These are phyloP conservation scores for Aspergillus nomiae DNA, from an alignment of 2,329 filamentous ascomycete genomes.

Conservation along the genomic window DNA sequence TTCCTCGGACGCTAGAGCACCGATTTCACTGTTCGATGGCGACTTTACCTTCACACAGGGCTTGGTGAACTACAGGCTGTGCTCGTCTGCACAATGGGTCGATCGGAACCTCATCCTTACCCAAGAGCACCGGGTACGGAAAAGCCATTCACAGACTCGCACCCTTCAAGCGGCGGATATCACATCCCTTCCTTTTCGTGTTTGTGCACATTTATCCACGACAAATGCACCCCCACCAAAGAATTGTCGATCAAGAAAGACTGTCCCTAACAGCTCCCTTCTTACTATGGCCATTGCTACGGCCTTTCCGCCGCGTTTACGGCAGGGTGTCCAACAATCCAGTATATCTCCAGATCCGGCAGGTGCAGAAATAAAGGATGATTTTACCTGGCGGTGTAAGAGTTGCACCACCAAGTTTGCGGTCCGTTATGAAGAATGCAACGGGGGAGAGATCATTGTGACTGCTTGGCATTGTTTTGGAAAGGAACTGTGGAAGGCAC, in stretches of 20 bases:
- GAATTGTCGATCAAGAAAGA: neutral
- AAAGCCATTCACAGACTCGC: no score
- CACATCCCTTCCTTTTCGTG: neutral
- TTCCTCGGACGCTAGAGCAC: neutral
- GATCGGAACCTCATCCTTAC: neutral
- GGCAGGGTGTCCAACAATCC: neutral
- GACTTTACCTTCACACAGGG: neutral
- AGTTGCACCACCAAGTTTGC: conserved; percentile 7
- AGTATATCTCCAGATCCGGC: neutral
- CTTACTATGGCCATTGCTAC: neutral
- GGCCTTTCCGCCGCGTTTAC: neutral
- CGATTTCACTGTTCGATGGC: neutral
- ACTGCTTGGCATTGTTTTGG: conserved; percentile 11
- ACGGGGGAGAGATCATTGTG: neutral
- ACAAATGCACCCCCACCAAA: neutral
- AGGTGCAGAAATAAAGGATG: neutral
- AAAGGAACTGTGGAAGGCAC: conserved; percentile 2
- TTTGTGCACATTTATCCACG: conserved; percentile 10
- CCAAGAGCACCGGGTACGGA: neutral
- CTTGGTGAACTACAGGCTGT: neutral
- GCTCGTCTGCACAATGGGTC: neutral
- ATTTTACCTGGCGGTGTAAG: conserved; percentile 2
- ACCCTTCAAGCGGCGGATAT: neutral
- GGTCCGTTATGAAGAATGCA: neutral
- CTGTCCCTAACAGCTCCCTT: neutral